Evolutionary conservation across 345 rosid species (phyloP).

Genomic region (Brassica juncea): DNA sequence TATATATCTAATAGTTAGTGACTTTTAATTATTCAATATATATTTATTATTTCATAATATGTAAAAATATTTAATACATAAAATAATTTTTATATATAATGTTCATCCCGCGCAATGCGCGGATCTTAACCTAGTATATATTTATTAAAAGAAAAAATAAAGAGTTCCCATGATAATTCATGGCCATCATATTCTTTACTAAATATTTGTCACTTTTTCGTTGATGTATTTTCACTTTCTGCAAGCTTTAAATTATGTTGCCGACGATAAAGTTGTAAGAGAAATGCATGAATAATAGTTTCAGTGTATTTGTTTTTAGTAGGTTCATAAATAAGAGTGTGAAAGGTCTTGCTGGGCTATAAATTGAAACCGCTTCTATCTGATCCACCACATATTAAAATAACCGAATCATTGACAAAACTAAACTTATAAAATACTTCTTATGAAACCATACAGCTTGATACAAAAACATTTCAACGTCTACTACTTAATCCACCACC

Average conservation of each 20-base stretch:
- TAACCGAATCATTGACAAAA: slow-evolving; percentile 17
- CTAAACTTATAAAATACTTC: background rate
- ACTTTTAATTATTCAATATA: too few relatives aligned
- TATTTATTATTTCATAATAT: too few relatives aligned
- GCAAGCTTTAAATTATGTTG: slow-evolving; percentile 19
- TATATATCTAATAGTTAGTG: too few relatives aligned
- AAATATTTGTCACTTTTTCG: background rate
- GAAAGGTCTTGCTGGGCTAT: slow-evolving; percentile 11
- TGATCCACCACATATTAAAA: slow-evolving; percentile 31
- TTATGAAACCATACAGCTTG: background rate
- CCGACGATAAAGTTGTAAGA: background rate
- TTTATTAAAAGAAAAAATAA: too few relatives aligned
- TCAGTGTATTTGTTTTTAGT: background rate
- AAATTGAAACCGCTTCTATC: slow-evolving; percentile 28
- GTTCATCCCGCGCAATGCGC: too few relatives aligned
- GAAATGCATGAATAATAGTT: background rate
- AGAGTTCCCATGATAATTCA: slow-evolving; percentile 12
- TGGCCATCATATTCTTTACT: background rate
- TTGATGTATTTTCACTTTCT: background rate
- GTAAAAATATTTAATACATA: too few relatives aligned
- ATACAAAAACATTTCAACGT: slow-evolving; percentile 11
- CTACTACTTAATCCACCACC: slow-evolving; percentile 29
- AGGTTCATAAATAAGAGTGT: slow-evolving; percentile 4
- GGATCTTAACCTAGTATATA: too few relatives aligned
- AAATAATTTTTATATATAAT: too few relatives aligned